Conservation (phyloP, 2,329 filamentous ascomycete species). For the Penicillium sp. region DNA sequence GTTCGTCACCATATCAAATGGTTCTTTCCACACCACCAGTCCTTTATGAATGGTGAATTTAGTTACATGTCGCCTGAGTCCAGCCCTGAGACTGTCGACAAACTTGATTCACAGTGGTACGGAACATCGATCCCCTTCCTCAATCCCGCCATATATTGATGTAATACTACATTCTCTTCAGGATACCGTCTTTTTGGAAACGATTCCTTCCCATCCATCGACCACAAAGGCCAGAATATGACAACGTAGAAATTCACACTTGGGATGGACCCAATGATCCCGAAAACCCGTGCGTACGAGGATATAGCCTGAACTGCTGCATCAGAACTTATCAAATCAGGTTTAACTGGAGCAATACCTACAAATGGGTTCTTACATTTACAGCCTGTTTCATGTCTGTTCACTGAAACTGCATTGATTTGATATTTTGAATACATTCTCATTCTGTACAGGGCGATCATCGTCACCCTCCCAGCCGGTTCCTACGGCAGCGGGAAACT, state of each 20-base stretch:
- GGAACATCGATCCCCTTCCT: neutral
- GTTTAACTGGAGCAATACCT: constrained; percentile 47
- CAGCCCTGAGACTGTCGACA: neutral
- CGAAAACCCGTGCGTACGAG: constrained; percentile 28
- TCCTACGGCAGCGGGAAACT: constrained; percentile 43
- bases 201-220: neutral
- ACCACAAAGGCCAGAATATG: neutral
- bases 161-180: neutral
- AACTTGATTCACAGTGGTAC: neutral
- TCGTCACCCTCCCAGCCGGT: constrained; percentile 45
- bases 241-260: constrained; percentile 34
- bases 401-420: no score
- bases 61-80: neutral
- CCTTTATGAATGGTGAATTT: neutral
- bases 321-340: neutral
- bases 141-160: neutral
- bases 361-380: constrained; percentile 49
- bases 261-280: constrained; percentile 36
- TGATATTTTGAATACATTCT: no score
- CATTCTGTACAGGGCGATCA: neutral
- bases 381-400: constrained; percentile 48
- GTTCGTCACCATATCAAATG: no score
- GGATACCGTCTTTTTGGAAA: neutral
- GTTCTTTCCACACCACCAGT: no score
- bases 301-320: no score